Base-by-base conservation (phyloP, 2,329 filamentous ascomycete genomes). In the Escovopsis sp. region DNA sequence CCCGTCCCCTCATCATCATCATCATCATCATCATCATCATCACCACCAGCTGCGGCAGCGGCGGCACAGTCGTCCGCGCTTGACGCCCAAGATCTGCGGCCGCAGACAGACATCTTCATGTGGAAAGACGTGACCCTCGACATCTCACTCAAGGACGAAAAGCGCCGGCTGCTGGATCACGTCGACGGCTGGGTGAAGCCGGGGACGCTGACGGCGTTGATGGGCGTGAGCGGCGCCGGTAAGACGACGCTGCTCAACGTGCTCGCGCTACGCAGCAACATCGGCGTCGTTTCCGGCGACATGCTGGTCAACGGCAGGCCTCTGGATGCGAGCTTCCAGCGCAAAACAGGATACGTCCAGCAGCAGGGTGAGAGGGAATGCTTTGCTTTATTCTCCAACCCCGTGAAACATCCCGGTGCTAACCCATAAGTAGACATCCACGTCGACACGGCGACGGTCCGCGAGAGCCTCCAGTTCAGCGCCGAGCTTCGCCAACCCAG, bases 141-240 rank as follows among this genome's bases (percentile, higher is more conserved):
- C 15, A 68, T 75, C 43, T 70, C 79, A 45, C 81, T 92, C 57
- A 90, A 90, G 57, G 66, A 66, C 1, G 71, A 83, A 43, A 59
- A 66, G 1, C 71, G 83, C n/a, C 69, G 79, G 14, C 52, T 94
- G 40, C 58, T 94, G 35, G 77, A 93, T 44, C 63, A 86, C 37
- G 80, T 93, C 2, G 74, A 82, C 45, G 86, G 86, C 5, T 93
- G 83, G 81, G 83, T 94, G 38, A 87, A 87, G 53, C 86, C 86
- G 0, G 86, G 86, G 21, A 92, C 82, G 1, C 60, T 92, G 25
- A 93, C 85, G 3, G 85, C 84, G 2, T 63, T 92, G 5, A 77
- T 77, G 72, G 72, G 77, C 28, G 72, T 76, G 0, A 72, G 49
- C 16, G 60, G 60, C 18, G 60, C 60, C 0, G 60, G 60, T 0